phyloP scores from a whole-genome alignment of 805 yeast genomes.

The Yamadazyma insecticola region DNA sequence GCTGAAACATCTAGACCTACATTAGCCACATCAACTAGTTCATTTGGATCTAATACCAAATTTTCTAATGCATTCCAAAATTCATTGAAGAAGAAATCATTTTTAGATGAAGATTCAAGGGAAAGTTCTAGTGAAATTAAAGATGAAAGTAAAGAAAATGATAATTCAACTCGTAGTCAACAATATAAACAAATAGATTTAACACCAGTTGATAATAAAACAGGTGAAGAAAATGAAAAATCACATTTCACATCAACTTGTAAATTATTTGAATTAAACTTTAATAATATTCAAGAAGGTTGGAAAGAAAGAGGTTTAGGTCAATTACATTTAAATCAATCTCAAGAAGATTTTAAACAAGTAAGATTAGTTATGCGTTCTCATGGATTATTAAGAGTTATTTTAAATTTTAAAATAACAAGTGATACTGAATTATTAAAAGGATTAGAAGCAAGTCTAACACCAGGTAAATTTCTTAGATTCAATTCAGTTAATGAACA shows the following conservation, averaged over 20 bases:
- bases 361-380: conserved; percentile 87
- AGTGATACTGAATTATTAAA: conserved; percentile 58
- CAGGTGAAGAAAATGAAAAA: conserved; percentile 89
- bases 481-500: conserved; percentile 55
- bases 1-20: background rate
- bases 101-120: conserved; percentile 41
- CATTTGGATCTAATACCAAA: conserved; percentile 44
- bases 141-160: conserved; percentile 12
- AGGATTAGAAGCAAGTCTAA: conserved; percentile 84
- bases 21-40: conserved; percentile 6
- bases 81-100: conserved; percentile 49
- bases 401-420: conserved; percentile 68
- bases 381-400: conserved; percentile 76
- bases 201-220: conserved; percentile 56
- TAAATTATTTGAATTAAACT: conserved; percentile 70
- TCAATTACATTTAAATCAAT: conserved; percentile 69
- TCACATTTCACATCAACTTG: conserved; percentile 67
- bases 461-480: conserved; percentile 80
- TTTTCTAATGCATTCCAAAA: conserved; percentile 54
- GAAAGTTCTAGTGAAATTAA: conserved; percentile 12
- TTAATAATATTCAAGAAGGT: conserved; percentile 62
- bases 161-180: conserved; percentile 16
- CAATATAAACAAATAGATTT: conserved; percentile 20
- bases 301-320: conserved; percentile 98
- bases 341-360: conserved; percentile 30